These are phyloP conservation scores for Tephrocybe sp. DNA, from an alignment of 768 basidiomycete genomes.

Conservation along the genomic window DNA sequence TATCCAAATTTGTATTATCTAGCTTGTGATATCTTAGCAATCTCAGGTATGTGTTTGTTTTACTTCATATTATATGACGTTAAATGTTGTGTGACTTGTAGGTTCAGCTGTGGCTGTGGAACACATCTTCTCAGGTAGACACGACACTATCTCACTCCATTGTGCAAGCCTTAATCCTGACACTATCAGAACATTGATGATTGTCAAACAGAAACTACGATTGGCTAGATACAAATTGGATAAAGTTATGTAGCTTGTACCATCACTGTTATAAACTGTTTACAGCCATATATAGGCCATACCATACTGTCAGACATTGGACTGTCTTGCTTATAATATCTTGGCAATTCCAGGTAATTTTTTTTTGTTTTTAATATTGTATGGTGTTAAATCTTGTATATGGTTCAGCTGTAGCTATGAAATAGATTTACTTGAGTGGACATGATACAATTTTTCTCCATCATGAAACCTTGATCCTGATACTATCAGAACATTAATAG, in stretches of 20 bases:
- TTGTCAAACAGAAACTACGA: background rate
- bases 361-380: background rate
- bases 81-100: background rate
- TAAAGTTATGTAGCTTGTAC: background rate
- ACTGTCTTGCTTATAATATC: background rate
- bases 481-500: background rate
- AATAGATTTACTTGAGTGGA: constrained; percentile 1
- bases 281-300: background rate
- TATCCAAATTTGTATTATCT: constrained; percentile 3
- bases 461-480: constrained; percentile 4
- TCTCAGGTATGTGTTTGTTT: constrained; percentile 1
- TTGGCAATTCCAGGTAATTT: constrained; percentile 3
- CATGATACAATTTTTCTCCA: constrained; percentile 5
- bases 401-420: constrained; percentile 3
- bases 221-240: background rate
- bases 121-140: constrained; percentile 2
- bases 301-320: background rate
- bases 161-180: constrained; percentile 6
- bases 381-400: background rate
- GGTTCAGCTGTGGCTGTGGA: constrained; percentile 5
- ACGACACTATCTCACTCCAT: constrained; percentile 7
- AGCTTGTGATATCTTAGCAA: background rate
- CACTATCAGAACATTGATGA: background rate
- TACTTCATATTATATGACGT: background rate
- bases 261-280: background rate